Evolutionary conservation across 805 yeast species (phyloP).

Genomic region (Candida tammaniensis): DNA sequence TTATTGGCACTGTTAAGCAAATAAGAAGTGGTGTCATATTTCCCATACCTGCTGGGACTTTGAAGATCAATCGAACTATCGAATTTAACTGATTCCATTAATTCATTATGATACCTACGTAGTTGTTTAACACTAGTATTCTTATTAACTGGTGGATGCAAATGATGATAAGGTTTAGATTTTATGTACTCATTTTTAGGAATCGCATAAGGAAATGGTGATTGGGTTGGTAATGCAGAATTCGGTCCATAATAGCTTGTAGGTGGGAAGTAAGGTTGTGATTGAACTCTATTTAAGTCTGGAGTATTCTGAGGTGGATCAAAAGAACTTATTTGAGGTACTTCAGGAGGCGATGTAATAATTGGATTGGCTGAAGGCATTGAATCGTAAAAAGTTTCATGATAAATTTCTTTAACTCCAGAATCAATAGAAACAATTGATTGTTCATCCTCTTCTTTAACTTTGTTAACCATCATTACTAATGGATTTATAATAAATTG

Average conservation of each 20-base stretch:
- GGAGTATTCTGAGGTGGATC: neutral
- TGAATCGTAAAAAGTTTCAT: slow-evolving; percentile 9
- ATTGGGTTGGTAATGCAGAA: neutral
- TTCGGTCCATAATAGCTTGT: neutral
- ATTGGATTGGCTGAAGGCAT: neutral
- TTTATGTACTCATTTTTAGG: slow-evolving; percentile 7
- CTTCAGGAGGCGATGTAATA: neutral
- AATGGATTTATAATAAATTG: slow-evolving; percentile 5
- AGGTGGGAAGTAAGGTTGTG: neutral
- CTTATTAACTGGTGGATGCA: slow-evolving; percentile 17
- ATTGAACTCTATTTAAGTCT: neutral
- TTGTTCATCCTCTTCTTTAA: slow-evolving; percentile 7
- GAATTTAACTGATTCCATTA: slow-evolving; percentile 22
- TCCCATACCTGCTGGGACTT: slow-evolving; percentile 20
- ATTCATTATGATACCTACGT: slow-evolving; percentile 18
- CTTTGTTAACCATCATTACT: slow-evolving; percentile 8
- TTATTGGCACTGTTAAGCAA: slow-evolving; percentile 16
- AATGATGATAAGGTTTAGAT: slow-evolving; percentile 18
- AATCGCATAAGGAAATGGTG: neutral
- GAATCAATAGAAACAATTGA: slow-evolving; percentile 12
- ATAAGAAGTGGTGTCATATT: slow-evolving; percentile 20
- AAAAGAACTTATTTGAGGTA: neutral
- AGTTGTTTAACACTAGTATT: slow-evolving; percentile 16
- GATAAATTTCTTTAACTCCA: slow-evolving; percentile 9
- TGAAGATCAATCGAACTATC: slow-evolving; percentile 15